Base-by-base conservation (phyloP, 2,329 filamentous ascomycete species). In the Botrytis elliptica region DNA sequence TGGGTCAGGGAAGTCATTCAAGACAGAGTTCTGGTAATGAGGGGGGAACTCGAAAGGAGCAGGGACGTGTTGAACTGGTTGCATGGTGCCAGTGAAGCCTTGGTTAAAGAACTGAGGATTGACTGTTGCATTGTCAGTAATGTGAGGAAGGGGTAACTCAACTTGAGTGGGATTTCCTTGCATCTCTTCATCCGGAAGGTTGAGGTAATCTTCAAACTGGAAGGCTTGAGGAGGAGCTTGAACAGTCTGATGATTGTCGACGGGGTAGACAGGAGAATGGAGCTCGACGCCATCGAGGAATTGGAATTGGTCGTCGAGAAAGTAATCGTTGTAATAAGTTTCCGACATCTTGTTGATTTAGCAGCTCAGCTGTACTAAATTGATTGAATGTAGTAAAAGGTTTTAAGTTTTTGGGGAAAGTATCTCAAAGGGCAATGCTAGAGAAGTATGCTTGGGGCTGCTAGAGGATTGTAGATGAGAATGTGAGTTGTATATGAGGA, bases 1-100 rank as follows among this genome's bases (percentile, higher is more conserved):
- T 42, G 77, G 67, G 46, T 59, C 63, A 4, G 59, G 72, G 36
- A 79, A 79, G 7, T 59, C 22, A 33, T 75, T 76, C 57, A 79
- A 73, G 57, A 79, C 74, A 18, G 59, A 14, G 63, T 77, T 76
- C 9, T 76, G 77, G 60, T 66, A 74, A 52, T 29, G 3, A 38
- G n/a, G 6, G 6, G 44, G 10, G 33, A 59, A 67, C 10, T 33
- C 59, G 25, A 69, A 57, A 52, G 29, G 38, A 46, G 55, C 40
- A 3, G 64, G 64, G 25, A 68, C 60, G 7, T 38, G 14, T 62
- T n/a, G 33, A 22, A 44, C 36, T 29, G 55, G 64, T 42, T 49
- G 55, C 52, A 36, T 29, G 22, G 40, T 42, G 36, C 49, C n/a
- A 69, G 20, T 33, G n/a, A 33, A 57, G 14, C 25, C 16, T 22